Evolutionary conservation across 768 basidiomycete species (phyloP), one percentile per base, ranked within the genome.

Genomic region (Boletus rubroflammeus): DNA sequence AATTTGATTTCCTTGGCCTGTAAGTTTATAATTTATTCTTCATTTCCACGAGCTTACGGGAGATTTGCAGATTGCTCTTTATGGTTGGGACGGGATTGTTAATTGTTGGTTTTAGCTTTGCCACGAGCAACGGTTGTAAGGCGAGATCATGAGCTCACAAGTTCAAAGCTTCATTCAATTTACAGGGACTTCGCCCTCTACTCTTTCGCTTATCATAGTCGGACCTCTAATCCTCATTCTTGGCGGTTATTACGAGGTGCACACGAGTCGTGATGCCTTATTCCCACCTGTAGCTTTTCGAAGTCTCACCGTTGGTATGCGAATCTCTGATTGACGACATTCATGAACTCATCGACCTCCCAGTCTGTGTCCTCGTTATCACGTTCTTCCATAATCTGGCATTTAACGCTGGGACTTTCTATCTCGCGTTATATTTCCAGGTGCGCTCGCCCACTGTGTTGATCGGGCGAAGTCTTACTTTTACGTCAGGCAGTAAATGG

Each of bases 361-460:
- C 51, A 92, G 89, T 84, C 57, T 77, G 78, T 53, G 76, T 89
- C 43, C 80, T 93, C 31, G 47, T 83, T 17, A 77, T 89, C 55
- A 82, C 82, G 17, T 90, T 92, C 73, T 76, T 93, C 51, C 91
- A 93, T 68, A 90, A 90, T 65, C 78, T 92, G 57, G 84, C 83
- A 15, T 93, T 91, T 70, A 92, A 82, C 58, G 81, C 90, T 31
- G 90, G 88, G 46, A 93, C 90, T 6, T 93, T 88, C 72, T 93
- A 90, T 72, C 81, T 93, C 43, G 88, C 90, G 0, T 69, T 93
- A 23, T 93, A 83, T 68, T 92, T 81, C 70, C 90, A 93, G 79
- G 90, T 88, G 58, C 35, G 75, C 29, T 49, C 34, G 44, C 49
- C 50, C 39, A 10, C 47, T 40, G 45, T 51, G 29, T 49, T n/a